phyloP scores from a whole-genome alignment of 1,139 yeast species.

The Kodamaea arcana region DNA sequence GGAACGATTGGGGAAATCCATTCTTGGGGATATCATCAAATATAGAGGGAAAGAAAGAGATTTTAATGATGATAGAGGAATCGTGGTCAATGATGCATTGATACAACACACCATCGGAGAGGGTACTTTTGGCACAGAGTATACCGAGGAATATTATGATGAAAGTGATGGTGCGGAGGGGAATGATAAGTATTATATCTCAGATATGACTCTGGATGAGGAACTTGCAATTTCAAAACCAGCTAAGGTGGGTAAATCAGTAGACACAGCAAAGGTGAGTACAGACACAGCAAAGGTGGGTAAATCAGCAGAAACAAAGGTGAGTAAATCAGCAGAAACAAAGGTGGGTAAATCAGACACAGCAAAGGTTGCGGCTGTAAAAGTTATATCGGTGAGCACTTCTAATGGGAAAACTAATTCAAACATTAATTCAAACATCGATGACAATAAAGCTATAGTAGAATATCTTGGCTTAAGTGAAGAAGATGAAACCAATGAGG shows the following conservation, averaged over 20 bases:
- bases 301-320: not conserved
- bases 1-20: slow-evolving; percentile 66
- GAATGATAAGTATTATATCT: slow-evolving; percentile 36
- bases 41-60: slow-evolving; percentile 74
- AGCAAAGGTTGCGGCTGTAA: not conserved
- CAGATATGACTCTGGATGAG: slow-evolving; percentile 43
- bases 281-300: not conserved
- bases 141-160: slow-evolving; percentile 8
- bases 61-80: slow-evolving; percentile 69
- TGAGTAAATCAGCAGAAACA: not conserved
- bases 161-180: slow-evolving; percentile 34
- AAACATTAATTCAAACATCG: slow-evolving; percentile 23
- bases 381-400: no score
- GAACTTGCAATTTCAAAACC: slow-evolving; percentile 26
- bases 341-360: not conserved
- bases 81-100: slow-evolving; percentile 61
- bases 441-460: no score
- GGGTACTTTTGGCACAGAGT: not conserved
- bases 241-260: not conserved
- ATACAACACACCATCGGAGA: slow-evolving; percentile 22
- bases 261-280: not conserved
- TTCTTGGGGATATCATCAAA: slow-evolving; percentile 76
- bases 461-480: slow-evolving; percentile 25
- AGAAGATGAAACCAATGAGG: slow-evolving; percentile 13
- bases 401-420: slow-evolving; percentile 11